Conservation (phyloP, 148 eudicot species). For the Vaccinium darrowii region DNA sequence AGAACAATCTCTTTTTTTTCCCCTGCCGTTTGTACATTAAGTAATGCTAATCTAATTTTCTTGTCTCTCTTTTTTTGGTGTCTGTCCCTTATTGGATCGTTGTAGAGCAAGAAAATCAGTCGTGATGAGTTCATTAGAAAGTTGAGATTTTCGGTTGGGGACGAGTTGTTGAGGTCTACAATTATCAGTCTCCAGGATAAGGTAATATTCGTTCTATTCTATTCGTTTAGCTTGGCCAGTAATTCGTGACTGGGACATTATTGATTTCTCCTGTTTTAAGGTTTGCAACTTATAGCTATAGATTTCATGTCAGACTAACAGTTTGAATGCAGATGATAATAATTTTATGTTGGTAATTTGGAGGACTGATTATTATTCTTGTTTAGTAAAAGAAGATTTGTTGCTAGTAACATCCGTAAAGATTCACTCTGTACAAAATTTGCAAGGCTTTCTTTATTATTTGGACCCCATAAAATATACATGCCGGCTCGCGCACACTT, state of each 20-base stretch:
- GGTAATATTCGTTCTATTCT: constrained; percentile 22
- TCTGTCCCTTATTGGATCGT: neutral
- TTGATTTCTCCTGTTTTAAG: neutral
- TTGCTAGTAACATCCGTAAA: neutral
- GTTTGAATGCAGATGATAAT: neutral
- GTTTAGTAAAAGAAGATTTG: neutral
- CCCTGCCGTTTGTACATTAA: neutral
- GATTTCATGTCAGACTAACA: neutral
- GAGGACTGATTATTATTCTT: neutral
- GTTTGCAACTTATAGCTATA: constrained; percentile 3
- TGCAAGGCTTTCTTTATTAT: neutral
- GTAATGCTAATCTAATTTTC: neutral
- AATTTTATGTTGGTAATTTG: neutral
- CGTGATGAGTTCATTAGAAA: constrained; percentile 40
- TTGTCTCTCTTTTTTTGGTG: neutral
- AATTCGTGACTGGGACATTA: constrained; percentile 1
- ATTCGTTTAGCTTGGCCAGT: neutral
- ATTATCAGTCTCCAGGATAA: constrained; percentile 39
- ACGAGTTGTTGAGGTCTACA: constrained; percentile 36
- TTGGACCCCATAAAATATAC: neutral
- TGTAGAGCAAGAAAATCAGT: constrained; percentile 37
- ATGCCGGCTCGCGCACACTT: neutral
- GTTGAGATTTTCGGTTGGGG: constrained; percentile 46
- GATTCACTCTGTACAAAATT: neutral
- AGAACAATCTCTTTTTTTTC: neutral